Base-by-base conservation (phyloP, 1,284 basidiomycete genomes). In the Trichosporon coremiiforme region DNA sequence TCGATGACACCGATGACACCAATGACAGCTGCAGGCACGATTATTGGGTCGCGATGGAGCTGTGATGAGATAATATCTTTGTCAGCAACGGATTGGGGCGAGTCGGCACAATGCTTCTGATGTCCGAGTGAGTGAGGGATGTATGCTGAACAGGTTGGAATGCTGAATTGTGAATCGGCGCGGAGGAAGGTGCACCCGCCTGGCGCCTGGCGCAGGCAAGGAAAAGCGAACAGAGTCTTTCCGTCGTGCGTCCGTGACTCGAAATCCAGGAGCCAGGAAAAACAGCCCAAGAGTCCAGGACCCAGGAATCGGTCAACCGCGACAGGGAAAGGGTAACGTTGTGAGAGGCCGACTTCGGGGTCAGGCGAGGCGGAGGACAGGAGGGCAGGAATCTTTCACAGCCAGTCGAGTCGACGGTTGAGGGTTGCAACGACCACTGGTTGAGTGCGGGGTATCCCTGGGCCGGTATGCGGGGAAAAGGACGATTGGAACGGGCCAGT, bases 71-170 rank as follows among this genome's bases (percentile, higher is more conserved):
- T 53, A 9, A 53, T 53, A 53, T 53, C 47, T 53, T 53, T 53
- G 47, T 53, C 47, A 53, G 47, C 47, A 53, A 53, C 47, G 47
- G 47, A 20, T 53, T 53, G 47, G n/a, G 20, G n/a, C 47, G 20
- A 22, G 47, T 4, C 47, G 47, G 47, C 20, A 8, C 33, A 9
- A 15, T 22, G 47, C 20, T 53, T 53, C 47, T 53, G 45, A 47
- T 47, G 47, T 53, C 47, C 22, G 47, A 53, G 47, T 53, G 47
- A 53, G 47, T 53, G 47, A 53, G 8, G 47, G 20, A 15, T 22
- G 47, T 53, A 20, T 53, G 47, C 20, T 53, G 20, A 17, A 22
- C 1, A 53, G 9, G 47, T 22, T 4, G 20, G 20, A 53, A 22
- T 20, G 47, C 47, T 53, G 47, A 22, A 20, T 53, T 53, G 50